Evolutionary conservation across 2,329 filamentous ascomycete genomes (phyloP), one percentile per base, ranked within the genome.

Genomic region (Triangularia setosa): DNA sequence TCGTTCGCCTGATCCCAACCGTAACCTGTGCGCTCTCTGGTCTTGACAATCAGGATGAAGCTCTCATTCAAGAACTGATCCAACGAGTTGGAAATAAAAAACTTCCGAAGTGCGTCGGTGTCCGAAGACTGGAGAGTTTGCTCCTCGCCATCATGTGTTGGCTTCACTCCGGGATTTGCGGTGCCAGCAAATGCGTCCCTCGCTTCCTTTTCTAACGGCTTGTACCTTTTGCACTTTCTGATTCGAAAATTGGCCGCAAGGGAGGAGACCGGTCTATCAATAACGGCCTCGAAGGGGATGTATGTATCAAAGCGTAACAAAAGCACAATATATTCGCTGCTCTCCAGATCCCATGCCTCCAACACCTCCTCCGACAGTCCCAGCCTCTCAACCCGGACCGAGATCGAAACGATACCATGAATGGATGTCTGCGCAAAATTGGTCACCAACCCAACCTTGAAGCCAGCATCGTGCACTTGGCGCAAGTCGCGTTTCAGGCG

Each of bases 21-120:
- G 69, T 89, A 77, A 0, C 78, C 79, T 2, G 79, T 73, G 0
- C 75, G 75, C 5, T 80, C 70, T 56, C 90, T 85, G 62, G 88
- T 81, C 63, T 84, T 86, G 9, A 93, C 73, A 3, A 94, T 78
- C 1, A 77, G 74, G 9, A 89, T 70, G 30, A 96, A 87, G 16
- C 86, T 83, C 9, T 85, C 80, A 58, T 89, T 86, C 64, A 96
- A 79, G 25, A 92, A 84, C 8, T 84, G 81, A 61, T 91, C 84
- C 3, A 96, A 77, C 0, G 91, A 89, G 54, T 83, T 83, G 2
- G 90, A 92, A 66, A 96, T 89, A 73, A 92, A 90, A 23, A 90
- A 76, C 44, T 84, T 80, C 30, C 81, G 78, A 72, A 89, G 83
- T n/a, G 24, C 14, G 6, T 53, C 21, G 0, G 65, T 66, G 1